Evolutionary conservation across 805 yeast genomes (phyloP), one percentile per base, ranked within the genome.

Genomic region (Wickerhamiella cacticola): DNA sequence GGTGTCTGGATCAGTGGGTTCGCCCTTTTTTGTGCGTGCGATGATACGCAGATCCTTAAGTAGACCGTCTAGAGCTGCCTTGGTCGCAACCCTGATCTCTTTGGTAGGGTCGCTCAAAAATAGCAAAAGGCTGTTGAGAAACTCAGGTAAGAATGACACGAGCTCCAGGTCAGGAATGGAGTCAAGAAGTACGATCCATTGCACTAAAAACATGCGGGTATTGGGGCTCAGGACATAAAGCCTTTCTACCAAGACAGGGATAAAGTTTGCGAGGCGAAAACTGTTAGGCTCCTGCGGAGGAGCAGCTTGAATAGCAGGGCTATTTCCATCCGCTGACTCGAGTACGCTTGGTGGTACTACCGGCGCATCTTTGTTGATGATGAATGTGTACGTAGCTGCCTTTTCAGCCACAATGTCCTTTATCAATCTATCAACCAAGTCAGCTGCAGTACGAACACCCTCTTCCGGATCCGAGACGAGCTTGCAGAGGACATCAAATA

Each of bases 331-430:
- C 65, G 52, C 76, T 72, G 61, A 76, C 74, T 18, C 76, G 71
- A 61, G 80, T 82, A 34, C 75, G 59, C 1, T 83, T 82, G 54
- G 74, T 67, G 22, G 73, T 69, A 54, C 43, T 57, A 76, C 79
- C 3, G 78, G 68, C 19, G 73, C 66, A 19, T 69, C 68, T 0
- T 70, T 56, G 7, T 68, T 68, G 34, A 86, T 74, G 1, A 82
- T 73, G 16, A 89, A 81, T 1, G 86, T 79, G 63, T 86, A 89
- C 15, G 81, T 81, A 1, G 95, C 79, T 0, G 96, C 94, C 59
- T 88, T 85, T 53, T 94, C 97, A 42, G 94, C 82, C 0, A 89
- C 95, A 40, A 92, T 88, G 62, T 92, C 98, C 62, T 92, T 88
- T 56, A 92, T 78, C 51, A 92, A 71, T 28, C 96, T 64, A 63